These are phyloP conservation scores for Paramecium biaurelia DNA, from an alignment of 73 alveolate genomes.

Conservation along the genomic window DNA sequence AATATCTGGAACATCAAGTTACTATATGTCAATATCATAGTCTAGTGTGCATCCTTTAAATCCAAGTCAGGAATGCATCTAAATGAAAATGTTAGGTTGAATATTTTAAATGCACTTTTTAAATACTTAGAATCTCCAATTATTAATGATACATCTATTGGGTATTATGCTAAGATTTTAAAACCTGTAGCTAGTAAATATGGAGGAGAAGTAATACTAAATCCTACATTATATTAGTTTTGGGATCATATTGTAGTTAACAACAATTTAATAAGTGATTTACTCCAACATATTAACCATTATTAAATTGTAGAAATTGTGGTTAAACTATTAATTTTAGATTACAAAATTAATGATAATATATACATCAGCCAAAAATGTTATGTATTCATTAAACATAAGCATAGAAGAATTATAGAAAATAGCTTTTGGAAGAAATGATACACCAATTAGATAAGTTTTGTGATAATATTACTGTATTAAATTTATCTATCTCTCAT, in stretches of 20 bases:
- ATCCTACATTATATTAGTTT: not conserved
- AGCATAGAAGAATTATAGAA: slow-evolving; percentile 1
- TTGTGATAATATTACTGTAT: not conserved
- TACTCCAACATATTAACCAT: not conserved
- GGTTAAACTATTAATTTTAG: not conserved
- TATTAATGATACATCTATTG: slow-evolving; percentile 29
- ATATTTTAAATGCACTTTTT: not conserved
- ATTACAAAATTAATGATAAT: not conserved
- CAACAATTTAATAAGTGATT: not conserved
- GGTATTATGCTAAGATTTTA: slow-evolving; percentile 5
- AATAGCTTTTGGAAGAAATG: not conserved
- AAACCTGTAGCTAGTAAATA: not conserved
- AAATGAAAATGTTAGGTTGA: not conserved
- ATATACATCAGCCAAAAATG: not conserved
- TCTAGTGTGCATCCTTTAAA: slow-evolving; percentile 22
- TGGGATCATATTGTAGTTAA: slow-evolving; percentile 28
- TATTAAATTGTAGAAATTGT: slow-evolving; percentile 2
- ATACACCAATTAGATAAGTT: not conserved
- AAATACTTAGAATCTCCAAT: not conserved
- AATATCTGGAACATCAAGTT: slow-evolving; percentile 20
- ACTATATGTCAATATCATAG: not conserved
- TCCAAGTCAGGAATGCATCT: not conserved
- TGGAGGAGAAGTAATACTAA: slow-evolving; percentile 24
- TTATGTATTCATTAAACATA: not conserved
- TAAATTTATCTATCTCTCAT: not conserved